These are phyloP conservation scores for Copromyces sp. DNA, from an alignment of 495 filamentous ascomycete species.

Conservation along the genomic window DNA sequence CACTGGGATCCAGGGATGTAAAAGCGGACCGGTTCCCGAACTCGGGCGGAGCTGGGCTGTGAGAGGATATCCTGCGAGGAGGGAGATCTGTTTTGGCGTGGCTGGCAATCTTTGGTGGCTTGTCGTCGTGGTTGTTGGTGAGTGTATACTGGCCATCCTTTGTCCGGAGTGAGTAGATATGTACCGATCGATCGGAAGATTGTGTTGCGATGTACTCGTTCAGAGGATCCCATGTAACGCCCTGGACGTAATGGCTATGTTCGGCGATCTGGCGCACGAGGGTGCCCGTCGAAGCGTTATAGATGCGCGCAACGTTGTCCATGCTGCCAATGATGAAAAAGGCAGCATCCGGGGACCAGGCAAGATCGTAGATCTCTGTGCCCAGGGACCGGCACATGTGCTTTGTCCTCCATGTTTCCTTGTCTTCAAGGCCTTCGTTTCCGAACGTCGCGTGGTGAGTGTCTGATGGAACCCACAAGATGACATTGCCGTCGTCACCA, in stretches of 20 bases:
- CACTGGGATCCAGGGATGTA: constrained; percentile 35
- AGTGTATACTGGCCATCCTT: constrained; percentile 95
- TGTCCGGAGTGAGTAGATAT: constrained; percentile 91
- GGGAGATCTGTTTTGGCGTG: constrained; percentile 84
- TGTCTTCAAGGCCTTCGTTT: constrained; percentile 79
- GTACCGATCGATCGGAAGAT: constrained; percentile 93
- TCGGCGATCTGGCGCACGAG: constrained; percentile 95
- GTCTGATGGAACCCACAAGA: constrained; percentile 90
- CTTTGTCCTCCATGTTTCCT: constrained; percentile 93
- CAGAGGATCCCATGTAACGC: constrained; percentile 94
- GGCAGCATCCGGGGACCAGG: constrained; percentile 92
- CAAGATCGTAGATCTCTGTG: constrained; percentile 93
- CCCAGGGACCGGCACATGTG: constrained; percentile 92
- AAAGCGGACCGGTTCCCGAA: constrained; percentile 48
- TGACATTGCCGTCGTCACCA: constrained; percentile 92
- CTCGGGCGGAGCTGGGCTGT: constrained; percentile 88
- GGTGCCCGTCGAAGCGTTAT: constrained; percentile 85
- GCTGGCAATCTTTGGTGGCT: constrained; percentile 38
- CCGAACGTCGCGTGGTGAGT: constrained; percentile 53
- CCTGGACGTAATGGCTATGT: constrained; percentile 98
- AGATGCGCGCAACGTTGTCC: constrained; percentile 97
- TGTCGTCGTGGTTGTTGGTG: constrained; percentile 30
- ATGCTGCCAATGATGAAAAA: constrained; percentile 98
- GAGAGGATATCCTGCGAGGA: constrained; percentile 76
- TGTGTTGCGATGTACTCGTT: constrained; percentile 99